A percentile compares a stretch with the other conserved stretches of the same genome.
Evolutionary conservation across 176 grass and related monocot genomes (phyloP).

Genomic region (Paspalum vaginatum): DNA sequence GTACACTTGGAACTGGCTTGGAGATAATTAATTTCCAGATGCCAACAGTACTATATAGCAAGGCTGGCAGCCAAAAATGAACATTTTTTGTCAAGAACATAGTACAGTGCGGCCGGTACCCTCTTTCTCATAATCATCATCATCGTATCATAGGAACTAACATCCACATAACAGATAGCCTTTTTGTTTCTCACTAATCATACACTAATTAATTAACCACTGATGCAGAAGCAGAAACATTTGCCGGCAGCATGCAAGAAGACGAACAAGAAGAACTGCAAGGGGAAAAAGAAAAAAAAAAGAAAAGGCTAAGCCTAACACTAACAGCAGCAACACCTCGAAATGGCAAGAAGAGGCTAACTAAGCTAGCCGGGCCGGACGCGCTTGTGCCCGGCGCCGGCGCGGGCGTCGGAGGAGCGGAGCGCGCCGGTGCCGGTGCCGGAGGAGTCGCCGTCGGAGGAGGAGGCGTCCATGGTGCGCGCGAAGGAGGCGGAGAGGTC

Average conservation of each 20-base stretch:
- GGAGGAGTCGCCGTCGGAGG: slow-evolving; percentile 64
- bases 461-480: slow-evolving; percentile 53
- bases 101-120: slow-evolving; percentile 12
- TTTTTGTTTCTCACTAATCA: slow-evolving; percentile 14
- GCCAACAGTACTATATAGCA: neutral
- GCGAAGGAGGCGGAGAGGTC: slow-evolving; percentile 72
- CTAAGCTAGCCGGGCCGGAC: slow-evolving; percentile 37
- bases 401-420: slow-evolving; percentile 37
- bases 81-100: slow-evolving; percentile 19
- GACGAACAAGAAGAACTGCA: slow-evolving; percentile 18
- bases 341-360: slow-evolving; percentile 11
- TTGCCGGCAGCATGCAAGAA: slow-evolving; percentile 1
- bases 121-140: slow-evolving; percentile 16
- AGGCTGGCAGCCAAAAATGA: neutral
- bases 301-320: slow-evolving; percentile 26
- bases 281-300: neutral
- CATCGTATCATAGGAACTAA: neutral
- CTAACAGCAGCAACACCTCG: slow-evolving; percentile 4
- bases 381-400: slow-evolving; percentile 51
- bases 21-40: slow-evolving; percentile 1
- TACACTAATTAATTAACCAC: slow-evolving; percentile 31
- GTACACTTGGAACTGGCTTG: slow-evolving; percentile 26
- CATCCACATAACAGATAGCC: slow-evolving; percentile 5
- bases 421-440: slow-evolving; percentile 38
- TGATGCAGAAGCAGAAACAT: slow-evolving; percentile 24